Evolutionary conservation across 202 grass and related monocot genomes (phyloP).

Genomic region (Schoenoplectus triqueter): DNA sequence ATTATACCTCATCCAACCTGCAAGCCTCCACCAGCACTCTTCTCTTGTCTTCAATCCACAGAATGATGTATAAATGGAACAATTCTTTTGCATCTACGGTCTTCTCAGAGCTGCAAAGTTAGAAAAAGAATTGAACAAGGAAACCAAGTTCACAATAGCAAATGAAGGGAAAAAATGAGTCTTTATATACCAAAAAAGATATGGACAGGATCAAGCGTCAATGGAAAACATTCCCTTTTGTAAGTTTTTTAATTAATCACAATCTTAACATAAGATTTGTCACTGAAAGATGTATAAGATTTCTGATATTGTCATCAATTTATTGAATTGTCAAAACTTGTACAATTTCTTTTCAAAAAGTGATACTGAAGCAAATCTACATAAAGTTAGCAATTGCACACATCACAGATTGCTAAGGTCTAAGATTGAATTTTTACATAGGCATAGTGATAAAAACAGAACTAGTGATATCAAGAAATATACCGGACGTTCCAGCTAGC

Average conservation of each 20-base stretch:
- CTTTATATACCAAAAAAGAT: no score
- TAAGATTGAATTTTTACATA: neutral
- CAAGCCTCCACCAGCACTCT: constrained; percentile 84
- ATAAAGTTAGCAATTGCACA: neutral
- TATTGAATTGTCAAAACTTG: neutral
- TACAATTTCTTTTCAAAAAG: neutral
- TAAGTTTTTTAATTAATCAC: neutral
- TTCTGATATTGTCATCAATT: neutral
- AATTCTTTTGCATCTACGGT: constrained; percentile 95
- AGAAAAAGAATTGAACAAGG: constrained; percentile 21
- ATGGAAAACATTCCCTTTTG: neutral
- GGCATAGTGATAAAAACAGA: neutral
- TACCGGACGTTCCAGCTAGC: constrained; percentile 92
- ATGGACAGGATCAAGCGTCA: neutral
- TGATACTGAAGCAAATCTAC: neutral
- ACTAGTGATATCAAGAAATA: constrained; percentile 14
- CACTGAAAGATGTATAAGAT: constrained; percentile 13
- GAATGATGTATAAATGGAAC: constrained; percentile 95
- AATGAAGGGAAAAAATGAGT: neutral
- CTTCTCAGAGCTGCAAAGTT: constrained; percentile 68
- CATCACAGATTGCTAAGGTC: neutral
- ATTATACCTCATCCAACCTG: constrained; percentile 83
- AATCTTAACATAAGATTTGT: neutral
- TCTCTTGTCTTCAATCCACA: constrained; percentile 98
- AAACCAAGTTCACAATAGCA: neutral